Evolutionary conservation across 192 early-diverging fungal genomes (phyloP), one percentile per base, ranked within the genome.

Genomic region (Backusella circina): DNA sequence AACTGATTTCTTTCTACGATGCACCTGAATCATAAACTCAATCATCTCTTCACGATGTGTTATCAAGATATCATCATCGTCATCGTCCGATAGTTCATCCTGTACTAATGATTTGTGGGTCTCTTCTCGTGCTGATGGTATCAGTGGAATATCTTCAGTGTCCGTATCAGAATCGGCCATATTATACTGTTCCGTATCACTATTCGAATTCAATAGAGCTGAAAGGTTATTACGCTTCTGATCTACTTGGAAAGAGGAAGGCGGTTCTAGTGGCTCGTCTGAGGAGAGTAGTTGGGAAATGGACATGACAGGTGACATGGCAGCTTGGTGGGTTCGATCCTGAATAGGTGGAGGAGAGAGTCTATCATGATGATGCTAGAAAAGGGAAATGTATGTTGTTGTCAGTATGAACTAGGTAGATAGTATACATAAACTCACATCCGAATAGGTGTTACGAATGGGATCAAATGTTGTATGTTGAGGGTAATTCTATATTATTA

Each of bases 11-110:
- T 65, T 70, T 37, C 85, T 70, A 18, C 72, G 72, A 66, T 82
- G 77, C 5, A 86, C 41, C 12, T 80, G 67, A 12, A 84, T 70
- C 85, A 86, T 86, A 47, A 82, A 86, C 39, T 84, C 69, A 0
- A 84, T 74, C 23, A 86, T 72, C 7, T 75, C 74, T 18, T 79
- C 71, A 15, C 61, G 70, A 38, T 81, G 76, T 26, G 50, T 65
- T 37, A 70, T 13, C 9, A 79, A 21, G 15, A 77, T 26, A 23
- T 73, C 81, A 1, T 73, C 71, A 5, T 80, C 75, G 1, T 78
- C 71, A 10, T 80, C 75, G 38, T 66, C 21, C 18, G 32, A 33
- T 74, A 23, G n/a, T n/a, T n/a, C 23, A 18, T 15, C 70, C 33
- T 13, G 28, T n/a, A n/a, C 18, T 3, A 67, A 26, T 16, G 28